phyloP scores from a whole-genome alignment of 2,329 filamentous ascomycete genomes.

The Canariomyces notabilis region DNA sequence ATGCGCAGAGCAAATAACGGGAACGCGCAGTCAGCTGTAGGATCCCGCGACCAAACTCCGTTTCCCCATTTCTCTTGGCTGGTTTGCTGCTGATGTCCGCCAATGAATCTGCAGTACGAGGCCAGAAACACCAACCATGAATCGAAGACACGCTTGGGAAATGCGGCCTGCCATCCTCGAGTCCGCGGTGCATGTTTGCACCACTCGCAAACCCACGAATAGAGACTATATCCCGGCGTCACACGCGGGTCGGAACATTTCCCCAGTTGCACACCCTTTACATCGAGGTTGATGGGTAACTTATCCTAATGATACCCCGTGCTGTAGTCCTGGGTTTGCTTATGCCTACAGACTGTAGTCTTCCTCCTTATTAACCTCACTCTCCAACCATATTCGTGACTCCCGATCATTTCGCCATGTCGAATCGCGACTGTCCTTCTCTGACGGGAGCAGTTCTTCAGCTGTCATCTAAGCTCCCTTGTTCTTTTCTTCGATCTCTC shows the following conservation, averaged over 20 bases:
- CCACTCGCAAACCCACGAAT: neutral
- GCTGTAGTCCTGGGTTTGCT: neutral
- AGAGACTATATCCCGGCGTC: neutral
- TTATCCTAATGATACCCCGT: neutral
- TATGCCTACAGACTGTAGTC: neutral
- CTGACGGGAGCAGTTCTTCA: neutral
- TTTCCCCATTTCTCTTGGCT: neutral
- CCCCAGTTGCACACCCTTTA: too few relatives aligned
- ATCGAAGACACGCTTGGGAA: neutral
- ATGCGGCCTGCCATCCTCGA: neutral
- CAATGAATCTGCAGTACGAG: slow-evolving; percentile 11
- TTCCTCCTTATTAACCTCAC: neutral
- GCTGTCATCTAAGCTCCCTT: neutral
- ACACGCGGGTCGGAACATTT: neutral
- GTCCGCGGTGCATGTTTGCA: neutral
- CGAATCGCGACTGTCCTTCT: neutral
- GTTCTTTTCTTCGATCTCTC: too few relatives aligned
- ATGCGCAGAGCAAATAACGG: neutral
- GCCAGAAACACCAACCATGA: slow-evolving; percentile 1
- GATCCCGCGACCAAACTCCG: neutral
- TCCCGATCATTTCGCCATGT: neutral
- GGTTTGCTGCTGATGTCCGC: slow-evolving; percentile 3
- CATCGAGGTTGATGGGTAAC: too few relatives aligned
- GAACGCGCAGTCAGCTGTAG: neutral
- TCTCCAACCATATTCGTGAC: neutral